Base-by-base conservation (phyloP, 192 early-diverging fungal species). In the Coemansia sp. region DNA sequence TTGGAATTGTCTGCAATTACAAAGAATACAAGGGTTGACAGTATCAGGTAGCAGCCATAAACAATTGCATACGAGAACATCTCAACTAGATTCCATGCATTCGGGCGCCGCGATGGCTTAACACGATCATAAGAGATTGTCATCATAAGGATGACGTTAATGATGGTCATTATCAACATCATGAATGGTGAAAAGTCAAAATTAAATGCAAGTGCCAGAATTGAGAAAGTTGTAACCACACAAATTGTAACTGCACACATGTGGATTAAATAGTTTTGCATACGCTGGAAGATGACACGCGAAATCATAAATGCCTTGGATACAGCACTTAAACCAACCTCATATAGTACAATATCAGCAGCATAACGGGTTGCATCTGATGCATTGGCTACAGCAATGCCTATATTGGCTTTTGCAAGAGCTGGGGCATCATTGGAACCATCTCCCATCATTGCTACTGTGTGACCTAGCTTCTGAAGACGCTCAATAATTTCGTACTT, bases 201-300 rank as follows among this genome's bases (percentile, higher is more conserved):
- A 71, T 90, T 81, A 84, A 87, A 93, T 53, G 87, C 90, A 71
- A 93, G 88, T 66, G 82, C 81, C 67, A 89, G 76, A 59, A 92
- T 79, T 27, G 87, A 80, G 74, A 92, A 90, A 20, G 84, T 85
- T 25, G 89, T 85, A 30, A 90, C 87, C 52, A 92, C 71, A 85
- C 88, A 87, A 67, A 94, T 90, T 29, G 92, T 89, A 64, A 93
- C 90, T 22, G 93, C 89, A 86, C 92, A 93, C 63, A 91, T 93
- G 84, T 96, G 94, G 77, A 94, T 88, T 63, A 91, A 86, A 81
- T 93, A 94, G 72, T 88, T 89, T 70, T 89, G 86, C 94, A 96
- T 96, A 71, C 94, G 93, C 84, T 96, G 94, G 89, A 96, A 96
- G 80, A 95, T 95, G 61, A 91, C 87, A 66, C 94, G 91, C 67